Evolutionary conservation across 2,329 filamentous ascomycete species (phyloP).

Genomic region (Aureobasidium zeae): DNA sequence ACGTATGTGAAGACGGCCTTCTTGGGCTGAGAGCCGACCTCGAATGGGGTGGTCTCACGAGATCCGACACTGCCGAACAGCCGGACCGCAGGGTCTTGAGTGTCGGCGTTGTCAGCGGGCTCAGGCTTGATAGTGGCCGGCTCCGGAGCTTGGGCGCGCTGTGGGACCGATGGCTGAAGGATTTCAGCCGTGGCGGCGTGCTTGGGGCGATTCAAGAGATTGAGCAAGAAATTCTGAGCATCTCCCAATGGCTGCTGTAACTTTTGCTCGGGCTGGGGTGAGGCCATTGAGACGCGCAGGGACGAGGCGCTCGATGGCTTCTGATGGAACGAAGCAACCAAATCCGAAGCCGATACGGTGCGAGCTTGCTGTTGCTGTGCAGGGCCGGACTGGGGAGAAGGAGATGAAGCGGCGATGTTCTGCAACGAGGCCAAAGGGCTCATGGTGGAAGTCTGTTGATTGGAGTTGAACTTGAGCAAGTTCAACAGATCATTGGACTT

Average conservation of each 20-base stretch:
- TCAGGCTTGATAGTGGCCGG: conserved; percentile 37
- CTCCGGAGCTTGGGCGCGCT: conserved; percentile 31
- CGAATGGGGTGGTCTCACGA: conserved; percentile 30
- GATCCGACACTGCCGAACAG: conserved; percentile 24
- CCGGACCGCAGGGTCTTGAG: conserved; percentile 22
- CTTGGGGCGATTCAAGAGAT: conserved; percentile 70
- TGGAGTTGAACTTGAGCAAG: conserved; percentile 54
- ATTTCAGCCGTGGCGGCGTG: conserved; percentile 22
- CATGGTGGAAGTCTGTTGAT: conserved; percentile 26
- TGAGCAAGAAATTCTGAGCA: conserved; percentile 77
- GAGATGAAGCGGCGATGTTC: conserved; percentile 21
- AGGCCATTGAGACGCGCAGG: conserved; percentile 24
- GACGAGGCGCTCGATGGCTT: conserved; percentile 27
- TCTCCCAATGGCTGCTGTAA: conserved; percentile 40
- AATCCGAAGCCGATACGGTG: conserved; percentile 46
- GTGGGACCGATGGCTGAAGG: conserved; percentile 19
- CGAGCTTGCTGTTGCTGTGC: conserved; percentile 6
- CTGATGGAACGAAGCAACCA: conserved; percentile 48
- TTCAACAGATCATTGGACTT: conserved; percentile 47
- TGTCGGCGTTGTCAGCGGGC: neutral
- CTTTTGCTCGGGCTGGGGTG: conserved; percentile 10
- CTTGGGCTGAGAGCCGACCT: conserved; percentile 29
- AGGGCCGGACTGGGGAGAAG: conserved; percentile 4
- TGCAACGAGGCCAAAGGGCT: conserved; percentile 32
- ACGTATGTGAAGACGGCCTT: conserved; percentile 56